Evolutionary conservation across 129 eudicot genomes (phyloP).

Genomic region (Flaveria sonorensis): DNA sequence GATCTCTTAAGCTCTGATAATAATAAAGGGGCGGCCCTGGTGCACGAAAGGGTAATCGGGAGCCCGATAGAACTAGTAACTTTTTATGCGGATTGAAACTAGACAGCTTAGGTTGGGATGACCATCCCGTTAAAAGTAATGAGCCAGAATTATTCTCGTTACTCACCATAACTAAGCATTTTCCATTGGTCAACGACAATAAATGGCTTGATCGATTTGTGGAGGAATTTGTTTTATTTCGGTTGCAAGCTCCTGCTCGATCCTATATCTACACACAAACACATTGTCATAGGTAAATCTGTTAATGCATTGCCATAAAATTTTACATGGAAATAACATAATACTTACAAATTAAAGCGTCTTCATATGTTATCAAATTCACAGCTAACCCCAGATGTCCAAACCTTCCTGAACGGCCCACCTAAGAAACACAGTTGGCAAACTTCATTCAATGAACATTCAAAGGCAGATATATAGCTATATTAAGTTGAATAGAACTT

Average conservation of each 20-base stretch:
- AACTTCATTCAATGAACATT: conserved; percentile 6
- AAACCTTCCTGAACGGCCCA: conserved; percentile 65
- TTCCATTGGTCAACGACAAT: conserved; percentile 41
- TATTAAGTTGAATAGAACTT: background rate
- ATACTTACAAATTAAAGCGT: conserved; percentile 62
- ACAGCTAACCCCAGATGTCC: conserved; percentile 62
- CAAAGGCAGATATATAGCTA: background rate
- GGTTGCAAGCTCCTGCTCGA: conserved; percentile 69
- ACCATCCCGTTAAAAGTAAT: background rate
- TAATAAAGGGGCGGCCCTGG: background rate
- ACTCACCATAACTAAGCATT: conserved; percentile 26
- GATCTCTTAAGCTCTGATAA: conserved; percentile 2
- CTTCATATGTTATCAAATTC: conserved; percentile 58
- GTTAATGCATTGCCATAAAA: conserved; percentile 3
- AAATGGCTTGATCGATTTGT: conserved; percentile 52
- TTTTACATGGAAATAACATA: background rate
- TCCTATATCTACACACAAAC: conserved; percentile 49
- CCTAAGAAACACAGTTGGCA: conserved; percentile 32
- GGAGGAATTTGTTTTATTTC: conserved; percentile 72
- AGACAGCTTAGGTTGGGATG: background rate
- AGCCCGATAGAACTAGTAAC: background rate
- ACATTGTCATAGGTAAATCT: conserved; percentile 3
- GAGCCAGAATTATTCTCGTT: background rate
- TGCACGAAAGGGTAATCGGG: background rate
- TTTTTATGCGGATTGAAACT: background rate